Evolutionary conservation across 2,329 filamentous ascomycete genomes (phyloP).

Genomic region (Aspergillus alliaceus): DNA sequence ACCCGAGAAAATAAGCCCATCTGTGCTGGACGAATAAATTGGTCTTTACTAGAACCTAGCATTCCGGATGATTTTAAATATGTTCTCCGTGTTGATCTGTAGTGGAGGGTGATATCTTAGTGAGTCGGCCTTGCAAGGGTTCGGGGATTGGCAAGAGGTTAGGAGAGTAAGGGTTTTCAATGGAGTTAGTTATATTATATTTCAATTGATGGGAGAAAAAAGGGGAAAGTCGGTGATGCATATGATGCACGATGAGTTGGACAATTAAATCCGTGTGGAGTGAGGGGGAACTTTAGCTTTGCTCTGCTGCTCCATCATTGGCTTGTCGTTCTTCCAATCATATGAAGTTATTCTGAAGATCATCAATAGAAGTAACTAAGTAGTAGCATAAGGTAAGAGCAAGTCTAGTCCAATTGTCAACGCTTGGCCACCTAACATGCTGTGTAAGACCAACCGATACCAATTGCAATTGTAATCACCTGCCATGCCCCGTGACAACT

Average conservation of each 20-base stretch:
- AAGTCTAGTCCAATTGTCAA: background rate
- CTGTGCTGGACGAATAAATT: constrained; percentile 32
- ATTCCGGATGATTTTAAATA: constrained; percentile 24
- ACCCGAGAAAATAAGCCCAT: constrained; percentile 56
- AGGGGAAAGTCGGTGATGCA: background rate
- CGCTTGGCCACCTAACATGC: no score
- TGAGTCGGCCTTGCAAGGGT: background rate
- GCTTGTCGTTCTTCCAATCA: background rate
- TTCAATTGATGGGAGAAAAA: background rate
- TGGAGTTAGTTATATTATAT: background rate
- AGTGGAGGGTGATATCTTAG: background rate
- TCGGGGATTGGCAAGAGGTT: no score
- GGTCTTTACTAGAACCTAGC: constrained; percentile 2
- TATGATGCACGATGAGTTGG: background rate
- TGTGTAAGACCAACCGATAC: background rate
- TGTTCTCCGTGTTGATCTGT: constrained; percentile 10
- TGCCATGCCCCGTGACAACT: background rate
- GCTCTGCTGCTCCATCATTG: background rate
- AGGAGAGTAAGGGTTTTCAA: background rate
- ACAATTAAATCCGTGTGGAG: background rate
- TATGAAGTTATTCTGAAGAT: background rate
- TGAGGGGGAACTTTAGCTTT: background rate
- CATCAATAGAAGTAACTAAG: no score
- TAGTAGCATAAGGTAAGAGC: no score
- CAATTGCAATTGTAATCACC: background rate